phyloP scores from a whole-genome alignment of 2,329 filamentous ascomycete genomes.

The Colletotrichum melonis region DNA sequence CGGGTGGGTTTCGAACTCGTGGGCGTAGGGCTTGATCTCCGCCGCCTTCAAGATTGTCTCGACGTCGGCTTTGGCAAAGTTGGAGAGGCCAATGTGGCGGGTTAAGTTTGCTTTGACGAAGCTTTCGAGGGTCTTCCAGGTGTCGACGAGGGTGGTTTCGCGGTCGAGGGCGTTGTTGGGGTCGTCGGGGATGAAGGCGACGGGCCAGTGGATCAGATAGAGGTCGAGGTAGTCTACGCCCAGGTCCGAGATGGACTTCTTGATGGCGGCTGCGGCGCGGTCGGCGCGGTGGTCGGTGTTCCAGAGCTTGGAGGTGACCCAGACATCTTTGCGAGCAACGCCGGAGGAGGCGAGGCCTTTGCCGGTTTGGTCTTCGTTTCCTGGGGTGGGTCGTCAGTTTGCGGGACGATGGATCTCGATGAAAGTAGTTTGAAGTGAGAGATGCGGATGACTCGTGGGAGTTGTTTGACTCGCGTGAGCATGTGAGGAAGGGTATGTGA shows the following conservation, averaged over 20 bases:
- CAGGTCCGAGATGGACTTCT: constrained; percentile 58
- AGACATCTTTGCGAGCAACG: constrained; percentile 58
- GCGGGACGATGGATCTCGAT: too few relatives aligned
- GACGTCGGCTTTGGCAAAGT: constrained; percentile 55
- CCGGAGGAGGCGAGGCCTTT: constrained; percentile 57
- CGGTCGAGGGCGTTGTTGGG: constrained; percentile 42
- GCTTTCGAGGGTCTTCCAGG: constrained; percentile 69
- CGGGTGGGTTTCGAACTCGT: constrained; percentile 63
- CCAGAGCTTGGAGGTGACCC: constrained; percentile 77
- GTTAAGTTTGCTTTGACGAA: constrained; percentile 63
- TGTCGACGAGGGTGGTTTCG: constrained; percentile 50
- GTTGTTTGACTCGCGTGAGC: neutral
- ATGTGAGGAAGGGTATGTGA: neutral
- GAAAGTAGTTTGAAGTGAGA: too few relatives aligned
- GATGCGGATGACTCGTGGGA: neutral
- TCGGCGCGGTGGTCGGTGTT: constrained; percentile 57
- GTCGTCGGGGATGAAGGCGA: constrained; percentile 46
- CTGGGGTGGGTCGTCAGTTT: neutral
- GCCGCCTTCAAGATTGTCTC: constrained; percentile 34
- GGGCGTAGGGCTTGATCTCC: constrained; percentile 38
- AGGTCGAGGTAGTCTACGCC: constrained; percentile 63
- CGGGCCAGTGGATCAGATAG: constrained; percentile 60
- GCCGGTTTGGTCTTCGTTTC: constrained; percentile 66
- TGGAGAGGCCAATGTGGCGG: constrained; percentile 70
- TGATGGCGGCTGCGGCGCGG: constrained; percentile 51